Evolutionary conservation across 495 filamentous ascomycete species (phyloP), one percentile per base, ranked within the genome.

Genomic region (Penicillium soppii): DNA sequence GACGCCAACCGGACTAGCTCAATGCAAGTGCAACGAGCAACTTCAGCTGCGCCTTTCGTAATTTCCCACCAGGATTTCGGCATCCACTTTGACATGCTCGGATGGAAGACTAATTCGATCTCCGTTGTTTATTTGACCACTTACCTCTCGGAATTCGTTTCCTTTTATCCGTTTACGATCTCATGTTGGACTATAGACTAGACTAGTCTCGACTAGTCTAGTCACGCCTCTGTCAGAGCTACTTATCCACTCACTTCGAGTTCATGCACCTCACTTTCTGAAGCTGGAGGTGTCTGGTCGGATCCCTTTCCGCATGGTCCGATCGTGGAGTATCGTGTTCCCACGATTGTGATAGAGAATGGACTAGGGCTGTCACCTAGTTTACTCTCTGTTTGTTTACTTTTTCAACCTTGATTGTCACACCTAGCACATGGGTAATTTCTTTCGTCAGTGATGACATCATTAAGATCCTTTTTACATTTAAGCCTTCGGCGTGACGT

Each of bases 211-310:
- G 13, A 32, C 29, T 12, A 12, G 13, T 10, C 29, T 12, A 12
- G 29, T 12, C 13, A 32, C 7, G 5, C 29, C 25, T 27, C 25
- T 9, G 15, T 22, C 15, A 47, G 44, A 47, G 29, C 26, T 30
- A 29, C 41, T 33, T 19, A 38, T 38, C 19, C 17, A 12, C 30
- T 36, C 45, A 21, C 13, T 25, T 20, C 36, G 27, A 23, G 30
- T 36, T 47, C 32, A 47, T 47, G 44, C 44, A 47, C 17, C 44
- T 47, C 47, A 49, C 25, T 40, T 39, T 7, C 3, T 49, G 47
- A 33, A 26, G 26, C 47, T 41, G 29, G 37, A 22, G 35, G 32
- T 21, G 40, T 17, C 23, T 19, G 21, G 1, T n/a, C 47, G 47
- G 47, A 30, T 41, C 25, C 47, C 20, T 41, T 49, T 49, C 47